Percentiles rank a stretch among this genome's conserved stretches.
These are phyloP conservation scores for Parietaria judaica DNA, from an alignment of 306 rosid genomes.

Conservation along the genomic window DNA sequence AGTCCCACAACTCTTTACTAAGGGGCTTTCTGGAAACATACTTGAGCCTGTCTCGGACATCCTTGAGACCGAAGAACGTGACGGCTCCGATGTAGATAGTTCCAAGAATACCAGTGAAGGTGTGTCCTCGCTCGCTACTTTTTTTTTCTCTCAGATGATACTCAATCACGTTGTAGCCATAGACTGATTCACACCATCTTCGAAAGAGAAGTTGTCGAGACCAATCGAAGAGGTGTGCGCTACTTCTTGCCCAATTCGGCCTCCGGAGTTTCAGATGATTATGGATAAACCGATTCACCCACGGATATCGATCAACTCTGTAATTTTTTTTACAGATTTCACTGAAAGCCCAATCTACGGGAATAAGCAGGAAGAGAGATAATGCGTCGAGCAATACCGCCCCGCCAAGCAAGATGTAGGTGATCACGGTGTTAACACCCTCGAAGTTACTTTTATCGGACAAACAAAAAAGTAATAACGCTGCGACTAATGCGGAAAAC, in stretches of 20 bases:
- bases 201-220: neutral
- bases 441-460: conserved; percentile 5
- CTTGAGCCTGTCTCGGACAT: conserved; percentile 2
- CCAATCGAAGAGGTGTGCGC: neutral
- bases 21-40: conserved; percentile 5
- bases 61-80: conserved; percentile 9
- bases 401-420: conserved; percentile 35
- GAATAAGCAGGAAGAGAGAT: conserved; percentile 18
- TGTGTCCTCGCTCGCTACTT: no score
- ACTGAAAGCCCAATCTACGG: conserved; percentile 31
- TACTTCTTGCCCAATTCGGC: neutral
- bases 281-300: neutral
- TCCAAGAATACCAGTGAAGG: neutral
- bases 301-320: neutral
- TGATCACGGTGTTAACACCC: conserved; percentile 8
- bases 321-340: no score
- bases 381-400: conserved; percentile 32
- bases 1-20: conserved; percentile 9
- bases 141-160: conserved; percentile 9
- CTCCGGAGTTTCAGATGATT: neutral
- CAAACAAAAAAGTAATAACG: neutral
- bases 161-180: conserved; percentile 20
- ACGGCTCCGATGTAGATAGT: neutral
- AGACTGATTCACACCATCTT: conserved; percentile 34
- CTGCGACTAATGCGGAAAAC: neutral